Percentiles rank a stretch among this genome's conserved stretches.
Conservation (phyloP, 352 stramenopile genomes). For the Globisporangium sylvaticum region DNA sequence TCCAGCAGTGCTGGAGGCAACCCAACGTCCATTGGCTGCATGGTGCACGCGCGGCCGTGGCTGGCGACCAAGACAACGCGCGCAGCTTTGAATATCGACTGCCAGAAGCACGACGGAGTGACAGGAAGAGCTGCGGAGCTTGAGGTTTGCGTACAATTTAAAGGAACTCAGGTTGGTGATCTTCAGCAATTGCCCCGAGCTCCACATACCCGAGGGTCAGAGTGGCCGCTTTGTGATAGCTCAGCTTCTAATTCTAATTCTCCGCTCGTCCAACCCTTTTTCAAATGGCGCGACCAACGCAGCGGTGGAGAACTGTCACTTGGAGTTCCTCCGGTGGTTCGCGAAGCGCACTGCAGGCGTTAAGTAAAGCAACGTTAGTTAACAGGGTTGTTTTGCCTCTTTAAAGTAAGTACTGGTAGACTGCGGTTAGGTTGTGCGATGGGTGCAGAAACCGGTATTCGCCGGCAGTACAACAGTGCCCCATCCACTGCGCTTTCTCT, state of each 20-base stretch:
- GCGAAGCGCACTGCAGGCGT: too few relatives aligned
- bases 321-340: too few relatives aligned
- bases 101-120: not conserved
- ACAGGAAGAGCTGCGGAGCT: not conserved
- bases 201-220: not conserved
- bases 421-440: not conserved
- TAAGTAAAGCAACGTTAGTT: too few relatives aligned
- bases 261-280: too few relatives aligned
- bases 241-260: too few relatives aligned
- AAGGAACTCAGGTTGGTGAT: not conserved
- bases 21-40: not conserved
- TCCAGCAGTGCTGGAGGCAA: not conserved
- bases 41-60: not conserved
- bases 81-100: not conserved
- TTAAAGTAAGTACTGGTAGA: not conserved
- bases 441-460: not conserved
- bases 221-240: too few relatives aligned
- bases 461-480: too few relatives aligned
- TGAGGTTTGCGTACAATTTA: not conserved
- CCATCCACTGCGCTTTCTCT: too few relatives aligned
- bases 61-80: not conserved
- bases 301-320: too few relatives aligned
- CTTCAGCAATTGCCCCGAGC: not conserved
- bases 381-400: too few relatives aligned
- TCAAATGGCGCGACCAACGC: too few relatives aligned